Conservation (phyloP, 331 rosid species). For the Quercus tomentella region DNA sequence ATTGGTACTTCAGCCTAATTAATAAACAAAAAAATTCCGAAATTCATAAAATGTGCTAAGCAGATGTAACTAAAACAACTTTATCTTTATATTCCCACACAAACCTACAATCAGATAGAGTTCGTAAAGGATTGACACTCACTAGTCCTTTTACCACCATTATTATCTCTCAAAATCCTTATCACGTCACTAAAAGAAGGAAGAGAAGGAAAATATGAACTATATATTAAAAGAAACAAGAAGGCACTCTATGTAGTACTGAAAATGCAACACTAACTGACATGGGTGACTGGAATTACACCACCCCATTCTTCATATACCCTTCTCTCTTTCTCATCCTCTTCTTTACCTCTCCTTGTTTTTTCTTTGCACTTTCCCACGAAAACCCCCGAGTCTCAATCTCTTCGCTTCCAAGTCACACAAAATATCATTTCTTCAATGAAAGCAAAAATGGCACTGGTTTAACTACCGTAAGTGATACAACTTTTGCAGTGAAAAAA, state of each 20-base stretch:
- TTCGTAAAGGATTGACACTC: background rate
- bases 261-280: too few relatives aligned
- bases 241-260: too few relatives aligned
- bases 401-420: background rate
- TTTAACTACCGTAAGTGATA: background rate
- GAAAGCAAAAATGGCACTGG: background rate
- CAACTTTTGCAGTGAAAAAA: too few relatives aligned
- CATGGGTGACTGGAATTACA: slow-evolving; percentile 25
- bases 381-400: background rate
- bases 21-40: too few relatives aligned
- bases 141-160: too few relatives aligned
- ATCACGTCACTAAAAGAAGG: too few relatives aligned
- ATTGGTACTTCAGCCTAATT: too few relatives aligned
- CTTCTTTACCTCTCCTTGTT: slow-evolving; percentile 13
- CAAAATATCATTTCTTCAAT: background rate
- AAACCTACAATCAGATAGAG: background rate
- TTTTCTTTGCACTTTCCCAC: background rate
- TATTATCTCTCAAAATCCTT: too few relatives aligned
- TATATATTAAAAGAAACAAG: background rate
- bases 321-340: slow-evolving; percentile 34
- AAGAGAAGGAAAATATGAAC: background rate
- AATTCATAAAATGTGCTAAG: too few relatives aligned
- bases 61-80: background rate
- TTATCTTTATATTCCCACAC: background rate
- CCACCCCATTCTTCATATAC: slow-evolving; percentile 2